Conservation (phyloP, 1,284 basidiomycete genomes). For the Sporisorium reilianum region DNA sequence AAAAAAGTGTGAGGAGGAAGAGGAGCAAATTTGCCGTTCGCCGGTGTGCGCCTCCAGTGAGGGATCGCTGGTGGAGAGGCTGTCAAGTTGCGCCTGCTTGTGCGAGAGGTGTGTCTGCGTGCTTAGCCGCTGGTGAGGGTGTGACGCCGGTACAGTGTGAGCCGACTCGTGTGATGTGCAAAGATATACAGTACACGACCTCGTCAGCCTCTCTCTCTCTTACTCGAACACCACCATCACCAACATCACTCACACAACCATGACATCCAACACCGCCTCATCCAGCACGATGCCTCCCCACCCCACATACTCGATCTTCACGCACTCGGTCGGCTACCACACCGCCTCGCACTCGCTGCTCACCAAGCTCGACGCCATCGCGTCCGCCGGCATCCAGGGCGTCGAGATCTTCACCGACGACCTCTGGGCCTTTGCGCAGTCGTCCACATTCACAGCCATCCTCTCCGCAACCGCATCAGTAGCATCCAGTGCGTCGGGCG, state of each 20-base stretch:
- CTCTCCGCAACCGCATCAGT: background rate
- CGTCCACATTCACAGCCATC: constrained; percentile 1
- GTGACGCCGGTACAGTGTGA: too few relatives aligned
- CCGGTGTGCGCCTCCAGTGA: too few relatives aligned
- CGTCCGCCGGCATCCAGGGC: constrained; percentile 9
- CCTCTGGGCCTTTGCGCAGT: constrained; percentile 16
- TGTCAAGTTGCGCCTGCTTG: too few relatives aligned
- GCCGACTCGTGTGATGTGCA: too few relatives aligned
- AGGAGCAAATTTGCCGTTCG: too few relatives aligned
- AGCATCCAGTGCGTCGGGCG: background rate
- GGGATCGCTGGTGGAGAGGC: too few relatives aligned
- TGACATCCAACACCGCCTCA: background rate
- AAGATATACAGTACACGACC: too few relatives aligned
- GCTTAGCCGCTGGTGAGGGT: too few relatives aligned
- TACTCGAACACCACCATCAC: too few relatives aligned
- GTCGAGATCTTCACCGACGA: constrained; percentile 47
- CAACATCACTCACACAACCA: background rate
- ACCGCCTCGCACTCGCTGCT: constrained; percentile 21
- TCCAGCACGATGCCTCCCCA: background rate
- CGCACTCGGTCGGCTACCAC: constrained; percentile 33
- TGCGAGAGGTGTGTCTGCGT: too few relatives aligned
- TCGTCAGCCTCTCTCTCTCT: background rate
- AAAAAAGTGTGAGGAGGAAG: too few relatives aligned
- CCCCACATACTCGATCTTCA: constrained; percentile 31
- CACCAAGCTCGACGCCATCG: constrained; percentile 23